A percentile compares a stretch with the other conserved stretches of the same genome.
Conservation (phyloP, 805 yeast species). For the Starmerella tilneyi region DNA sequence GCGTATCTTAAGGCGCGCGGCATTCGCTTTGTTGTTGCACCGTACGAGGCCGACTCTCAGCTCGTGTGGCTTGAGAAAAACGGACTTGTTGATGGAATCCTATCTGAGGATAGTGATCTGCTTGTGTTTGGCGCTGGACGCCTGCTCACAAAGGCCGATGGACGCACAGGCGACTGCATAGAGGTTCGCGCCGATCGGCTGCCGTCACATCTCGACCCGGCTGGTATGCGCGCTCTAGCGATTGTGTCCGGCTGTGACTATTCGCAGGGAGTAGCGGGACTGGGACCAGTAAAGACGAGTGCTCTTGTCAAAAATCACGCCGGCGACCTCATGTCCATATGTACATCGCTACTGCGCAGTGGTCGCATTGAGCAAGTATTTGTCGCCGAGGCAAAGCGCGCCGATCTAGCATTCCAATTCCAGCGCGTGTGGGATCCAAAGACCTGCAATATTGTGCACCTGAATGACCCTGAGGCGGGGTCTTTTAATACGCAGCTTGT, state of each 20-base stretch:
- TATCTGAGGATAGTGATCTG: slow-evolving; percentile 91
- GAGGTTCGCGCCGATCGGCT: slow-evolving; percentile 49
- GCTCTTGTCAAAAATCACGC: slow-evolving; percentile 43
- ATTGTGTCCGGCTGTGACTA: slow-evolving; percentile 95
- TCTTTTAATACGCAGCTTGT: neutral
- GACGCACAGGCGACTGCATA: slow-evolving; percentile 52
- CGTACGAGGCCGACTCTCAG: slow-evolving; percentile 97
- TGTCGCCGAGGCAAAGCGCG: slow-evolving; percentile 49
- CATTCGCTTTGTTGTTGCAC: slow-evolving; percentile 80
- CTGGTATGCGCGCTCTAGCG: slow-evolving; percentile 54
- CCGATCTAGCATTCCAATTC: slow-evolving; percentile 67
- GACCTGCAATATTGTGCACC: slow-evolving; percentile 17
- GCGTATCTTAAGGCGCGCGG: slow-evolving; percentile 42
- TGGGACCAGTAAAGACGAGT: slow-evolving; percentile 74
- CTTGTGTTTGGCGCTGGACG: slow-evolving; percentile 73
- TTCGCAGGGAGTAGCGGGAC: slow-evolving; percentile 69
- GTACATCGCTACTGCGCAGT: slow-evolving; percentile 48
- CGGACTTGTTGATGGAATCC: slow-evolving; percentile 70
- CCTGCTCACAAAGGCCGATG: slow-evolving; percentile 68
- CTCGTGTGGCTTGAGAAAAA: slow-evolving; percentile 75
- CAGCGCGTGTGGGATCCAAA: slow-evolving; percentile 79
- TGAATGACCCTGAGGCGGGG: slow-evolving; percentile 35
- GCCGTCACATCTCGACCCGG: slow-evolving; percentile 31
- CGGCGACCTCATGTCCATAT: slow-evolving; percentile 42
- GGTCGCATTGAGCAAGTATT: slow-evolving; percentile 55